Evolutionary conservation across 345 rosid genomes (phyloP), one percentile per base, ranked within the genome.

Genomic region (Aquilaria sinensis): DNA sequence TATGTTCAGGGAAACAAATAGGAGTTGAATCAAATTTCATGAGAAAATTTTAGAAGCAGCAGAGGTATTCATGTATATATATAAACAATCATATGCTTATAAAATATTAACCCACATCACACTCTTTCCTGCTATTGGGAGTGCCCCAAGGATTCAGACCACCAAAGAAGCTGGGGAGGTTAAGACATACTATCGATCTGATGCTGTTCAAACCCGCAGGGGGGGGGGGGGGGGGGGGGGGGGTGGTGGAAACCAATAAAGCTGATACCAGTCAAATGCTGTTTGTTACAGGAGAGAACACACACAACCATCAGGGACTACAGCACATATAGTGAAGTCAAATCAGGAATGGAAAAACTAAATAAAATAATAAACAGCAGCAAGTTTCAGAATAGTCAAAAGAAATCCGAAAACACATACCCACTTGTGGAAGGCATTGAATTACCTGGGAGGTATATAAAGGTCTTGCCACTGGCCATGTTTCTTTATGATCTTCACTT

Each of bases 111-210:
- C 85, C 9, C 23, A 90, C 97, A 68, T 84, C 75, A 33, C 47
- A 57, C 49, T 23, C 57, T 75, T 74, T 84, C 75, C 62, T 81
- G 70, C 61, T 71, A 74, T 67, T 77, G 67, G 96, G 96, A 3
- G 78, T 88, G 64, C 98, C 97, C 96, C 98, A 87, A 29, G 98
- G 97, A 72, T 83, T 86, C 64, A 87, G 81, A 65, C 97, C 96
- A 49, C 98, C 96, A 51, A 92, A 93, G 71, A 93, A 93, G 78
- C 96, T 87, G 62, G 96, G 97, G 73, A 90, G 82, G 83, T 93
- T 90, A 54, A 93, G 85, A 70, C 97, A 90, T 12, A 87, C 77
- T 5, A 93, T 84, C 12, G 97, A 93, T 73, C 96, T 87, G 69
- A 92, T 87, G 69, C 94, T 89, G 93, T 41, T 64, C 49, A 46